phyloP scores from a whole-genome alignment of 441 rosid genomes.

The Populus hybrid region DNA sequence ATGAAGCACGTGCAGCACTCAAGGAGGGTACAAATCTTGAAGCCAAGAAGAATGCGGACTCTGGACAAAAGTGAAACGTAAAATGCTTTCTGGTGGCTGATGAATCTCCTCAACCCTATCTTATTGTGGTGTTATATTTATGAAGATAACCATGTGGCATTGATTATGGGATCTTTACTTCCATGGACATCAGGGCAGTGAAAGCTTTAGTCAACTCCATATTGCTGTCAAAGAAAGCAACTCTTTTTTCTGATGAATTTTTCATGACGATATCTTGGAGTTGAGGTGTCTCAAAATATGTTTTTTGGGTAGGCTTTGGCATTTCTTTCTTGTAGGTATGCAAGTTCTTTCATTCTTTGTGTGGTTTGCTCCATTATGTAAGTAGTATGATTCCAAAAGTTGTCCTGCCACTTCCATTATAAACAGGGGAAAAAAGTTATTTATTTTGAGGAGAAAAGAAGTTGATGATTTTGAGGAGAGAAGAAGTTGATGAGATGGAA shows the following conservation, averaged over 20 bases:
- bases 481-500: constrained; percentile 8
- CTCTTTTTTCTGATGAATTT: not conserved
- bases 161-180: not conserved
- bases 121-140: constrained; percentile 1
- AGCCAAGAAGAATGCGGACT: constrained; percentile 37
- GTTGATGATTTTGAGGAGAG: not conserved
- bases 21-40: constrained; percentile 74
- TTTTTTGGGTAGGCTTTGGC: not conserved
- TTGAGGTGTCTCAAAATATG: constrained; percentile 5
- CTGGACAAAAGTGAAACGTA: constrained; percentile 17
- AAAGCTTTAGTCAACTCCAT: not conserved
- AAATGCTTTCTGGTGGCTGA: not conserved
- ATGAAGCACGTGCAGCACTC: constrained; percentile 68
- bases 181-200: not conserved
- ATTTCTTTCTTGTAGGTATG: constrained; percentile 5
- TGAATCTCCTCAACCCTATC: not conserved
- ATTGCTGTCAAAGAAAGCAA: constrained; percentile 3
- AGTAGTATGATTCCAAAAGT: not conserved
- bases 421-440: not conserved
- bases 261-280: constrained; percentile 4
- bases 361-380: constrained; percentile 21
- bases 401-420: constrained; percentile 2
- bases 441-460: not conserved
- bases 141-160: constrained; percentile 17
- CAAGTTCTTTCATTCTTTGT: constrained; percentile 20